Conservation (phyloP, 495 filamentous ascomycete genomes). For the Hypoxylon rickii region DNA sequence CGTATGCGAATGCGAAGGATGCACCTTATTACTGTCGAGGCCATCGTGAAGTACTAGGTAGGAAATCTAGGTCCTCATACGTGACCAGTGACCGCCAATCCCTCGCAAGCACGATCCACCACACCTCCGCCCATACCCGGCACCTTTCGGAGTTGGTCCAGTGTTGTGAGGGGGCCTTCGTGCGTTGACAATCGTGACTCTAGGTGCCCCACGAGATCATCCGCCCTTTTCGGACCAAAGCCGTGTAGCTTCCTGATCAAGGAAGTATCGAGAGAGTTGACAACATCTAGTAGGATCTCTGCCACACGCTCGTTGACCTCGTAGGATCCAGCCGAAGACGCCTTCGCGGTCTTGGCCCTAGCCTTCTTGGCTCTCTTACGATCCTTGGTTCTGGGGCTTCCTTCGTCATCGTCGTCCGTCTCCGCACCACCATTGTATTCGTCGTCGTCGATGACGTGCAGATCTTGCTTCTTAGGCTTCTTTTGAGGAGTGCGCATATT, state of each 20-base stretch:
- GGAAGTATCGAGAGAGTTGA: slow-evolving; percentile 80
- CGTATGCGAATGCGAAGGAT: too few relatives aligned
- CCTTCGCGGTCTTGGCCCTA: slow-evolving; percentile 34
- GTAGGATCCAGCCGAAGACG: slow-evolving; percentile 7
- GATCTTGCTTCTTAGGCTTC: slow-evolving; percentile 25
- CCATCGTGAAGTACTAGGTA: too few relatives aligned
- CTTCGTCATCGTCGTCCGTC: slow-evolving; percentile 55
- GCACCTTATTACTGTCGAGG: too few relatives aligned
- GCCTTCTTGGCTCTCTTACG: slow-evolving; percentile 45
- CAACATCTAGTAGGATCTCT: slow-evolving; percentile 72
- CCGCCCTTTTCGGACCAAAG: slow-evolving; percentile 67
- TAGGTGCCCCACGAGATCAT: slow-evolving; percentile 63
- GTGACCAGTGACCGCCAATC: slow-evolving; percentile 40
- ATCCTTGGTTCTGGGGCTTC: slow-evolving; percentile 41
- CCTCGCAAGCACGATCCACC: slow-evolving; percentile 61
- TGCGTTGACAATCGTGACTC: slow-evolving; percentile 54
- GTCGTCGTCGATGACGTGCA: slow-evolving; percentile 8
- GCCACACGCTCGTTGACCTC: slow-evolving; percentile 46
- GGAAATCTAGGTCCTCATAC: too few relatives aligned
- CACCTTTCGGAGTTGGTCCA: slow-evolving; percentile 58
- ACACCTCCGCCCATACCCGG: slow-evolving; percentile 64
- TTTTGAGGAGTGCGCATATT: slow-evolving; percentile 2
- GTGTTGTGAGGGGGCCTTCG: slow-evolving; percentile 43
- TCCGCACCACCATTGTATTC: slow-evolving; percentile 48
- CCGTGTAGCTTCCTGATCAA: slow-evolving; percentile 75